phyloP scores from a whole-genome alignment of 257 asterid species.

The Primulina huaijiensis region DNA sequence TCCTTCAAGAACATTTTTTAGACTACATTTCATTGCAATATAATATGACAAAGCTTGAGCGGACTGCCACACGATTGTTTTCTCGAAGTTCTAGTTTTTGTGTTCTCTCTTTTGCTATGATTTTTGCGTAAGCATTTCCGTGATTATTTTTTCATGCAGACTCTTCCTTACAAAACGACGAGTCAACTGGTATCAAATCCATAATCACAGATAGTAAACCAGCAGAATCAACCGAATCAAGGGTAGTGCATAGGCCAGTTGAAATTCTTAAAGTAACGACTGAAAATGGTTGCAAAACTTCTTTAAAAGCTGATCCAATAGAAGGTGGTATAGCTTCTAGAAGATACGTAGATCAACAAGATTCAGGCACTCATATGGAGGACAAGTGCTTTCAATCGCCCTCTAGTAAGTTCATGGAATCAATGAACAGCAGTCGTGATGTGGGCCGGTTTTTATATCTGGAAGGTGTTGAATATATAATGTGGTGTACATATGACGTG shows the following conservation, averaged over 20 bases:
- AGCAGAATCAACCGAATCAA: conserved; percentile 37
- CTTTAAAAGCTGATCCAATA: conserved; percentile 22
- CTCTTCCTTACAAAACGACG: conserved; percentile 52
- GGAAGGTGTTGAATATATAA: conserved; percentile 94
- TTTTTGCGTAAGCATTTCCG: background rate
- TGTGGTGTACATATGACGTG: conserved; percentile 99
- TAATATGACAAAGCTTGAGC: background rate
- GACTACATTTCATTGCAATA: no score
- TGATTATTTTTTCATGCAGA: conserved; percentile 41
- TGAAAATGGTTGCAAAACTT: conserved; percentile 30
- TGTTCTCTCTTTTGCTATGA: background rate
- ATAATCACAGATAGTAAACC: conserved; percentile 29
- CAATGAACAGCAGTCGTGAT: conserved; percentile 48
- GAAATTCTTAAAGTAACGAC: conserved; percentile 26
- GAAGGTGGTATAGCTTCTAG: conserved; percentile 20
- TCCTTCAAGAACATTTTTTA: background rate
- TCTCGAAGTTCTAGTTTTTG: background rate
- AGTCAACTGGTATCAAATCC: conserved; percentile 37
- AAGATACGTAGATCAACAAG: conserved; percentile 34
- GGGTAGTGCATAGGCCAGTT: conserved; percentile 32
- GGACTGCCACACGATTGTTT: background rate
- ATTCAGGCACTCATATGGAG: conserved; percentile 26
- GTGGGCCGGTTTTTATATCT: conserved; percentile 88
- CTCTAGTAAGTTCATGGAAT: conserved; percentile 29
- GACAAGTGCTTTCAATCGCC: conserved; percentile 34